phyloP scores from a whole-genome alignment of 1,284 basidiomycete genomes.

The Moesziomyces globuligerus region DNA sequence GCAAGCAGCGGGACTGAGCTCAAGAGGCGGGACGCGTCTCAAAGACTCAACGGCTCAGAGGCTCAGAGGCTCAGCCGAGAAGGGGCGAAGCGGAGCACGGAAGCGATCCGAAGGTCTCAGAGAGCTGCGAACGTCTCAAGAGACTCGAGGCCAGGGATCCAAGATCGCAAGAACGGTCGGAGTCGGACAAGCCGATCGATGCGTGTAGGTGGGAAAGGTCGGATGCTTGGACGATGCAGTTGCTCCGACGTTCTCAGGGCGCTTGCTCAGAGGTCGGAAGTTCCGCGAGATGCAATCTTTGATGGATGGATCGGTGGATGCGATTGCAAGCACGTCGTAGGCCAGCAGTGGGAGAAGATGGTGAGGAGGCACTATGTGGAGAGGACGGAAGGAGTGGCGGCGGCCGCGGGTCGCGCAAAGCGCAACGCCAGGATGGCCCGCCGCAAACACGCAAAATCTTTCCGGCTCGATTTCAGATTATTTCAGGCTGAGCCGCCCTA shows the following conservation, averaged over 20 bases:
- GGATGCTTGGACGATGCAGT: constrained; percentile 12
- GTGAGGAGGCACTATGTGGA: background rate
- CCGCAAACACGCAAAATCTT: background rate
- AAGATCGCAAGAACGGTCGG: background rate
- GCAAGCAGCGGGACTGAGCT: constrained; percentile 7
- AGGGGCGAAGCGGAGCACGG: constrained; percentile 2
- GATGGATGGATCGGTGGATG: constrained; percentile 1
- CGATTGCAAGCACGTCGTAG: constrained; percentile 5
- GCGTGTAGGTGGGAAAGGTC: background rate
- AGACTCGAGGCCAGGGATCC: constrained; percentile 1
- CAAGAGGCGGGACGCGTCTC: constrained; percentile 10
- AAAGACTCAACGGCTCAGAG: constrained; percentile 19
- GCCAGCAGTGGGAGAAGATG: background rate
- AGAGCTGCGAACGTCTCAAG: constrained; percentile 20
- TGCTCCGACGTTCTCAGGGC: constrained; percentile 18
- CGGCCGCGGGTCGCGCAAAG: no score
- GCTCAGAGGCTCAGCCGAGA: constrained; percentile 31
- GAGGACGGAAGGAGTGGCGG: background rate
- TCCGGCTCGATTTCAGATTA: background rate
- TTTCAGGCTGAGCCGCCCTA: background rate
- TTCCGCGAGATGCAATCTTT: background rate
- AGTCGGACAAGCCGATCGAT: constrained; percentile 3
- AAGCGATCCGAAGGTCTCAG: constrained; percentile 12
- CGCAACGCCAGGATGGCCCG: background rate
- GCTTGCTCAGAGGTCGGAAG: constrained; percentile 15